Conservation (phyloP, 2,329 filamentous ascomycete species). For the Colletotrichum sp. region DNA sequence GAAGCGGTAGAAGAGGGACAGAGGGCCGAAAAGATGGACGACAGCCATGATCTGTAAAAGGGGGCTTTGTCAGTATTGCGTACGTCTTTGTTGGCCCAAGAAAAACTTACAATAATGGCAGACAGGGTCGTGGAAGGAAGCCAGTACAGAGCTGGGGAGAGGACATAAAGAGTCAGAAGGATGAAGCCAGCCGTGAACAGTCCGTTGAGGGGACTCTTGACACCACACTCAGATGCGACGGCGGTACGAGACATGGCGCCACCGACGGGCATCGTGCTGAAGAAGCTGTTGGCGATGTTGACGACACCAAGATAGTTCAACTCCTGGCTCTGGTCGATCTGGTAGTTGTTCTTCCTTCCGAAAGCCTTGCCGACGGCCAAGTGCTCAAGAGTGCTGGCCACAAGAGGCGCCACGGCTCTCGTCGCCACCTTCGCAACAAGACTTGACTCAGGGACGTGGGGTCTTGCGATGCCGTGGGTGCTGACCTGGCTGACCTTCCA, state of each 20-base stretch:
- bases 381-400: conserved; percentile 67
- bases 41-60: conserved; percentile 9
- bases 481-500: conserved; percentile 65
- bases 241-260: conserved; percentile 73
- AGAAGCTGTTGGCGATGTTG: conserved; percentile 70
- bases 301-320: conserved; percentile 67
- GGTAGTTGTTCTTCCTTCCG: conserved; percentile 65
- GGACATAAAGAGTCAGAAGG: conserved; percentile 65
- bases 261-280: conserved; percentile 67
- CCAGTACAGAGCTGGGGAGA: conserved; percentile 68
- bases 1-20: conserved; percentile 64
- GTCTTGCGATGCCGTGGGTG: conserved; percentile 56
- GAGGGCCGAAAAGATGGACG: conserved; percentile 11
- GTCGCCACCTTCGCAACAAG: conserved; percentile 43
- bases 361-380: conserved; percentile 70
- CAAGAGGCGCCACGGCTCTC: conserved; percentile 64
- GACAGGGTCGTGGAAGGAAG: conserved; percentile 69
- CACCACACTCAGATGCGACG: conserved; percentile 69
- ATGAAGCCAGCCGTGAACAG: conserved; percentile 67
- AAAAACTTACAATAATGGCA: conserved; percentile 71
- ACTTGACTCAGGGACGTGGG: conserved; percentile 50
- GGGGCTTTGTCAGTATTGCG: neutral
- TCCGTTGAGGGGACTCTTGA: conserved; percentile 66
- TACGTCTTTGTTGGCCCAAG: conserved; percentile 10
- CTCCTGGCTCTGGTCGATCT: conserved; percentile 69